A percentile compares a stretch with the other conserved stretches of the same genome.
Conservation (phyloP, 2,329 filamentous ascomycete genomes). For the Aureobasidium sp. region DNA sequence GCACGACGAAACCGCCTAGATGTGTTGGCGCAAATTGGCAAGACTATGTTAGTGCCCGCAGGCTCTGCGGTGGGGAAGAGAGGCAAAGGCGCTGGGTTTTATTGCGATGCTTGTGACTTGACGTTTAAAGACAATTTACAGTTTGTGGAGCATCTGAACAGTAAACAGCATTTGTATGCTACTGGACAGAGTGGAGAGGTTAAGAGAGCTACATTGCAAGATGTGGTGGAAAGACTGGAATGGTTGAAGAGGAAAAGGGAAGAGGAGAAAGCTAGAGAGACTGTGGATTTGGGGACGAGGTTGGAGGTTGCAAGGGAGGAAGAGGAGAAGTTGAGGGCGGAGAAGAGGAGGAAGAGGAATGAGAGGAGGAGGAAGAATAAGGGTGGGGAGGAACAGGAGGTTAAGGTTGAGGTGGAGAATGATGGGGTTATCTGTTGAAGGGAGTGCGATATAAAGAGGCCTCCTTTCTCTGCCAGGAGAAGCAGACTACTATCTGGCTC, state of each 20-base stretch:
- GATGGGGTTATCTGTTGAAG: conserved; percentile 28
- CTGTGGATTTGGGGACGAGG: conserved; percentile 49
- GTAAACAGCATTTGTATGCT: conserved; percentile 76
- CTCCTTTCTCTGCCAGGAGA: not conserved
- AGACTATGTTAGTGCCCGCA: conserved; percentile 75
- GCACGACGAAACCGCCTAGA: conserved; percentile 69
- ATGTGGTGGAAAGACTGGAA: conserved; percentile 69
- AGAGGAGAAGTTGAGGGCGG: conserved; percentile 49
- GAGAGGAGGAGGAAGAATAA: conserved; percentile 53
- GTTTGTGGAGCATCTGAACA: conserved; percentile 90
- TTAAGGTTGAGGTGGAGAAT: conserved; percentile 38
- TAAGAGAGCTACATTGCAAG: conserved; percentile 61
- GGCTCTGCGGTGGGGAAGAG: conserved; percentile 77
- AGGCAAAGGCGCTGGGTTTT: conserved; percentile 81
- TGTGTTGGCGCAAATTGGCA: conserved; percentile 78
- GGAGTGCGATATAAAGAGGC: no score
- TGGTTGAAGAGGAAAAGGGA: conserved; percentile 56
- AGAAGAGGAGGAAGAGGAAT: conserved; percentile 52
- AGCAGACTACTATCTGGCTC: not conserved
- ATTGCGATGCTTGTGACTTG: conserved; percentile 85
- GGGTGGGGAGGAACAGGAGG: conserved; percentile 24
- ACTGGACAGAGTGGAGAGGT: conserved; percentile 88
- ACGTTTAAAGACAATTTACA: conserved; percentile 97
- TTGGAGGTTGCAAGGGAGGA: conserved; percentile 60
- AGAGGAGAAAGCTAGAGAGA: conserved; percentile 56